Evolutionary conservation across 805 yeast species (phyloP).

Genomic region (Lachancea quebecensis): DNA sequence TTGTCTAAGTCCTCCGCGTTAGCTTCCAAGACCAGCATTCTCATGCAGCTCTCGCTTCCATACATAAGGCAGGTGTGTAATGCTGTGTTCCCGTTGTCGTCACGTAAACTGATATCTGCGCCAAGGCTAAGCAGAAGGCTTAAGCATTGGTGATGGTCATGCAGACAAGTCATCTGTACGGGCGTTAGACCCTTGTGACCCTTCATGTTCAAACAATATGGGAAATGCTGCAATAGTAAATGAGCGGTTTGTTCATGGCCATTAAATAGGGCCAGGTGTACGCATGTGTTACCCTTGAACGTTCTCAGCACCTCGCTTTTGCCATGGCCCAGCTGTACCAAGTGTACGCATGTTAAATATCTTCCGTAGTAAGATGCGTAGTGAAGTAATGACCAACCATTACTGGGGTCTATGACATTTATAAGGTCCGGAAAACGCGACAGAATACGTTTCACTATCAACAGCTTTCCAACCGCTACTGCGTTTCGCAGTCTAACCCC

Average conservation of each 20-base stretch:
- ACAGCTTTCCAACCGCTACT: conserved; percentile 51
- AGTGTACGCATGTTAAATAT: conserved; percentile 55
- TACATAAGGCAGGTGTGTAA: conserved; percentile 74
- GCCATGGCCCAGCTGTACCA: conserved; percentile 54
- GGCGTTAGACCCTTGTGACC: conserved; percentile 50
- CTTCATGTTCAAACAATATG: conserved; percentile 43
- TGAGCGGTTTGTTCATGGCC: conserved; percentile 71
- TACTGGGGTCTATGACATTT: conserved; percentile 57
- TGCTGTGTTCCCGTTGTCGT: conserved; percentile 72
- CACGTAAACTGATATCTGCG: conserved; percentile 68
- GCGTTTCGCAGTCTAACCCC: conserved; percentile 61
- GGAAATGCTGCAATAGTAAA: conserved; percentile 59
- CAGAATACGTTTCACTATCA: conserved; percentile 59
- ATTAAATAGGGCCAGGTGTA: conserved; percentile 60
- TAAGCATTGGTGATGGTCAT: conserved; percentile 57
- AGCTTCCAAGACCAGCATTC: conserved; percentile 39
- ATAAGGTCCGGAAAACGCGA: conserved; percentile 61
- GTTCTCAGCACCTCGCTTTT: conserved; percentile 42
- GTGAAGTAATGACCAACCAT: conserved; percentile 82
- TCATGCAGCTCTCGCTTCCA: conserved; percentile 53
- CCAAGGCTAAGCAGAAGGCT: conserved; percentile 63
- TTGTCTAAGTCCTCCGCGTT: conserved; percentile 43
- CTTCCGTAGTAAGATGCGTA: conserved; percentile 73
- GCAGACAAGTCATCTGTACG: conserved; percentile 58
- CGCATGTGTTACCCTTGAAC: conserved; percentile 54